phyloP scores from a whole-genome alignment of 106 monocot genomes.

The Phalaenopsis aphrodite region DNA sequence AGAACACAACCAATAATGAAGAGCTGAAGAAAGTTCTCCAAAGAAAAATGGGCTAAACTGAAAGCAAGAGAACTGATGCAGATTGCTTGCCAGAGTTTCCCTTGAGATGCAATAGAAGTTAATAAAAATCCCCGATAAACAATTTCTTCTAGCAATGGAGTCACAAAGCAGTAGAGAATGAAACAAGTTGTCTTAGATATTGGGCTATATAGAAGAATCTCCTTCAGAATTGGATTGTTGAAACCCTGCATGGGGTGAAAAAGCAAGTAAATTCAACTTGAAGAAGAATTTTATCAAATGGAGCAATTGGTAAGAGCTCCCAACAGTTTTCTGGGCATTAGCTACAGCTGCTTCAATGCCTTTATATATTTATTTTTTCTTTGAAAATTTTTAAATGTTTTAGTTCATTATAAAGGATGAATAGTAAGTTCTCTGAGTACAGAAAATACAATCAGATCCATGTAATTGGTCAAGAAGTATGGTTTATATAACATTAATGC shows the following conservation, averaged over 20 bases:
- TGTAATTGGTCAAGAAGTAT: too few species aligned
- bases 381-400: too few species aligned
- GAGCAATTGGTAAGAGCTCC: neutral
- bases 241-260: constrained; percentile 47
- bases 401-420: too few species aligned
- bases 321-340: too few species aligned
- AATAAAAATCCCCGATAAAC: constrained; percentile 82
- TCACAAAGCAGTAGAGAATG: constrained; percentile 48
- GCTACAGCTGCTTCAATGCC: too few species aligned
- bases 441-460: too few species aligned
- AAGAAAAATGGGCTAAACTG: constrained; percentile 57
- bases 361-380: too few species aligned
- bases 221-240: constrained; percentile 56
- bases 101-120: constrained; percentile 39
- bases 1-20: constrained; percentile 77
- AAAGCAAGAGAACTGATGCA: constrained; percentile 50
- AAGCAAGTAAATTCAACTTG: too few species aligned
- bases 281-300: neutral
- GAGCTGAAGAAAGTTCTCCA: constrained; percentile 51
- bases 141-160: constrained; percentile 69
- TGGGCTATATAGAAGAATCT: constrained; percentile 41
- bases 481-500: too few species aligned
- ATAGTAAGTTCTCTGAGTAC: too few species aligned
- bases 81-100: constrained; percentile 58
- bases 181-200: constrained; percentile 30